Percentiles rank a stretch among this genome's conserved stretches.
These are phyloP conservation scores for Alternaria gansuensis DNA, from an alignment of 2,329 filamentous ascomycete species.

Conservation along the genomic window DNA sequence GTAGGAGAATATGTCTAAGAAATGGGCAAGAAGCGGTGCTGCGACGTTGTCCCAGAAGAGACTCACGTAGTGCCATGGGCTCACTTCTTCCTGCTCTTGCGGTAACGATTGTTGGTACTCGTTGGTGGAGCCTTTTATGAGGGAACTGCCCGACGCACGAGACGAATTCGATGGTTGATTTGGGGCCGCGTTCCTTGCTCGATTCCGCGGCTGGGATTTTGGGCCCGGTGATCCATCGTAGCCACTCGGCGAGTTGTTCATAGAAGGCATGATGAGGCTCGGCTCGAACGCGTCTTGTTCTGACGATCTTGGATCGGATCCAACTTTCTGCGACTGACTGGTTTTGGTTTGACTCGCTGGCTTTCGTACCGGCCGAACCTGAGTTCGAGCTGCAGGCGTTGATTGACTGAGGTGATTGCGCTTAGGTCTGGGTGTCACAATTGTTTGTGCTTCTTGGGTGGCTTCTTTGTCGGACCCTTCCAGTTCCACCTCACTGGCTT, in stretches of 20 bases:
- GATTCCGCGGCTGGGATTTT: slow-evolving; percentile 12
- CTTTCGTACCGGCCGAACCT: slow-evolving; percentile 25
- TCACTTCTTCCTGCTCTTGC: slow-evolving; percentile 26
- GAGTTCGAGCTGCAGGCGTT: slow-evolving; percentile 17
- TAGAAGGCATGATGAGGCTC: slow-evolving; percentile 56
- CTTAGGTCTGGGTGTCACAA: slow-evolving; percentile 24
- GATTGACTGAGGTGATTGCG: slow-evolving; percentile 25
- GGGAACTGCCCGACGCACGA: slow-evolving; percentile 13
- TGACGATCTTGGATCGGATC: slow-evolving; percentile 21
- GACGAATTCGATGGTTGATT: slow-evolving; percentile 2
- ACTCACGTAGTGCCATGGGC: slow-evolving; percentile 36
- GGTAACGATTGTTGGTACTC: slow-evolving; percentile 1
- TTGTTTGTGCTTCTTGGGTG: slow-evolving; percentile 24
- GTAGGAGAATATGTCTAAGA: slow-evolving; percentile 65
- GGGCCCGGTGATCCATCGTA: slow-evolving; percentile 20
- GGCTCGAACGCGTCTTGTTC: slow-evolving; percentile 45
- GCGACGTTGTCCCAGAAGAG: slow-evolving; percentile 47
- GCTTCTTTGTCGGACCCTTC: slow-evolving; percentile 35
- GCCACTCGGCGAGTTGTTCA: slow-evolving; percentile 29
- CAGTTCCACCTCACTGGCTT: slow-evolving; percentile 39
- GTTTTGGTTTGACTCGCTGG: slow-evolving; percentile 17
- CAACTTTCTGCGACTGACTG: slow-evolving; percentile 26
- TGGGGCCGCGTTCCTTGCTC: slow-evolving; percentile 2
- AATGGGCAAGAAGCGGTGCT: slow-evolving; percentile 58
- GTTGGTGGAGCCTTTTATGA: slow-evolving; percentile 9